These are phyloP conservation scores for Penicillium flavigenum DNA, from an alignment of 495 filamentous ascomycete genomes.

Conservation along the genomic window DNA sequence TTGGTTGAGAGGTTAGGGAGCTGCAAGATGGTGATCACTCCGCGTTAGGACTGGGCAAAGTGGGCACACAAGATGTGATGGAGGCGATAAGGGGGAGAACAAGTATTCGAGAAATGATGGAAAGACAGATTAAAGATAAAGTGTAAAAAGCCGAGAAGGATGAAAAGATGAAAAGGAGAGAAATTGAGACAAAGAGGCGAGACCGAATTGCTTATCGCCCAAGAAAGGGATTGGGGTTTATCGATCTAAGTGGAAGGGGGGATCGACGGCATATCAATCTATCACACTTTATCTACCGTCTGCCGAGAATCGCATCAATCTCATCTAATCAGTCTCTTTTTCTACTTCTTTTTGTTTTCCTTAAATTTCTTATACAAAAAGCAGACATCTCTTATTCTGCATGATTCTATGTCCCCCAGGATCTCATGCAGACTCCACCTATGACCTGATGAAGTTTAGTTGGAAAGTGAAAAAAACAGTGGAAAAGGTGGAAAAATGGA, in stretches of 20 bases:
- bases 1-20: slow-evolving; percentile 23
- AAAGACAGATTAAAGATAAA: slow-evolving; percentile 7
- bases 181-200: slow-evolving; percentile 16
- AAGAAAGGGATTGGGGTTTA: slow-evolving; percentile 29
- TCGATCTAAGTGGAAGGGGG: slow-evolving; percentile 34
- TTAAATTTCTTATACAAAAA: slow-evolving; percentile 1
- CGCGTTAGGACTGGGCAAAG: slow-evolving; percentile 14
- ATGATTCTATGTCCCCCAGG: slow-evolving; percentile 29
- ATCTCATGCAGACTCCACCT: slow-evolving; percentile 38
- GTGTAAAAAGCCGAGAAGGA: slow-evolving; percentile 4
- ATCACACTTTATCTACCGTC: slow-evolving; percentile 28
- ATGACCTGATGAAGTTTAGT: slow-evolving; percentile 34
- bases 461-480: slow-evolving; percentile 11
- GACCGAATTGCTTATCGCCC: slow-evolving; percentile 11
- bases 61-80: slow-evolving; percentile 8
- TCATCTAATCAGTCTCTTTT: slow-evolving; percentile 23
- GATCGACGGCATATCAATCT: slow-evolving; percentile 34
- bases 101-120: background rate
- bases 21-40: slow-evolving; percentile 30
- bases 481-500: slow-evolving; percentile 25
- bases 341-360: slow-evolving; percentile 6
- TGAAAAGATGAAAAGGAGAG: slow-evolving; percentile 8
- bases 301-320: slow-evolving; percentile 19
- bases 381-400: slow-evolving; percentile 13
- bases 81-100: slow-evolving; percentile 1